Evolutionary conservation across 2,329 filamentous ascomycete species (phyloP).

Genomic region (Trichoderma cornu-damae): DNA sequence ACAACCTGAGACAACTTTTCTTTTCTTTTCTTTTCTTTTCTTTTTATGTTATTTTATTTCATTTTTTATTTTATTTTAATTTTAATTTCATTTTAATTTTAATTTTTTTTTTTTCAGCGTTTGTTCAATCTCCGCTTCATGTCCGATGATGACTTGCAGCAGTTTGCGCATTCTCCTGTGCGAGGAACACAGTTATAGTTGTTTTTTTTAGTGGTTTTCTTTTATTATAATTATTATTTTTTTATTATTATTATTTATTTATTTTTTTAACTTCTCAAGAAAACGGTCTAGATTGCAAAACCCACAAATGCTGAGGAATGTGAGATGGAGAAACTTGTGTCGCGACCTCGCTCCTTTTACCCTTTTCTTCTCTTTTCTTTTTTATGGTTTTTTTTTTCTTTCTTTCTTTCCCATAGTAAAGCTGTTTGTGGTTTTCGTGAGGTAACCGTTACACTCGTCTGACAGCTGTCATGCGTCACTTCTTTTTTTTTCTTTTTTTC

Average conservation of each 20-base stretch:
- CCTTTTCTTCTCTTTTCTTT: not conserved
- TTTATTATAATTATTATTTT: no score
- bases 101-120: no score
- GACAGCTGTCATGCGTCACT: constrained; percentile 12
- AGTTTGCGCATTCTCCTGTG: not conserved
- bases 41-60: no score
- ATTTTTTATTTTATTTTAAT: no score
- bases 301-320: not conserved
- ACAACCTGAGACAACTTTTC: not conserved
- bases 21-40: no score
- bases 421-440: not conserved
- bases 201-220: no score
- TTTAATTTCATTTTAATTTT: no score
- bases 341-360: not conserved
- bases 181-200: not conserved
- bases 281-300: not conserved
- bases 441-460: constrained; percentile 14
- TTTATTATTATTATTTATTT: no score
- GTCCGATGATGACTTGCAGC: constrained; percentile 2
- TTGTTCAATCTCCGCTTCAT: constrained; percentile 10
- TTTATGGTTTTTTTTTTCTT: not conserved
- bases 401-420: not conserved
- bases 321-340: not conserved
- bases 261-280: no score
- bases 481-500: not conserved